Base-by-base conservation (phyloP, 306 rosid species). In the Sphenostylis stenocarpa region DNA sequence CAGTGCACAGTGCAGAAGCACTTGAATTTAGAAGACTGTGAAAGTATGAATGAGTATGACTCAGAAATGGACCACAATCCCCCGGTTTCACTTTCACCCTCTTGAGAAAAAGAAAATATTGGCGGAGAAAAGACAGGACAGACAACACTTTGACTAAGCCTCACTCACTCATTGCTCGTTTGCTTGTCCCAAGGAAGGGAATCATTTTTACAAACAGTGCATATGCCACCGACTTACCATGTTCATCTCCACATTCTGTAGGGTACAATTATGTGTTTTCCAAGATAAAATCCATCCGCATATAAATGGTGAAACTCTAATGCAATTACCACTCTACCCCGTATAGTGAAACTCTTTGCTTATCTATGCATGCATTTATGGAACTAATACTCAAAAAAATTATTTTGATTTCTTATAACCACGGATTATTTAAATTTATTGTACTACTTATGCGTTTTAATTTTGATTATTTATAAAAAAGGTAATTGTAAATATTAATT, bases 11-110 rank as follows among this genome's bases (percentile, higher is more conserved):
- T 38, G 43, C 43, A 38, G 43, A 38, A 38, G 43, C 26, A 21
- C 58, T 43, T 78, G 80, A 58, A 75, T 49, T 33, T 73, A 26
- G 76, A 85, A 87, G 83, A 64, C 76, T 41, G 82, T 75, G 90
- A 80, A 82, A 86, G 88, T 31, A 7, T 1, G 21, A 7, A 19
- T 6, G n/a, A 56, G 12, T 12, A 55, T 6, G 19, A 48, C 26
- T 14, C 15, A 24, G 53, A 53, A 71, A n/a, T 73, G 86, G 90
- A 79, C 86, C 90, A 81, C 84, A 62, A 34, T 29, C 33, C 33
- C 45, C 52, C 13, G 19, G 61, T 29, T 21, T 74, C 36, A 48
- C 55, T 10, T 38, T 9, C 1, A n/a, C 21, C 12, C 21, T 70
- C 5, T 1, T 13, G 7, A 15, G 7, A 15, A 58, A 14, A 17